These are phyloP conservation scores for Alternaria ventricosa DNA, from an alignment of 2,329 filamentous ascomycete species.

Conservation along the genomic window DNA sequence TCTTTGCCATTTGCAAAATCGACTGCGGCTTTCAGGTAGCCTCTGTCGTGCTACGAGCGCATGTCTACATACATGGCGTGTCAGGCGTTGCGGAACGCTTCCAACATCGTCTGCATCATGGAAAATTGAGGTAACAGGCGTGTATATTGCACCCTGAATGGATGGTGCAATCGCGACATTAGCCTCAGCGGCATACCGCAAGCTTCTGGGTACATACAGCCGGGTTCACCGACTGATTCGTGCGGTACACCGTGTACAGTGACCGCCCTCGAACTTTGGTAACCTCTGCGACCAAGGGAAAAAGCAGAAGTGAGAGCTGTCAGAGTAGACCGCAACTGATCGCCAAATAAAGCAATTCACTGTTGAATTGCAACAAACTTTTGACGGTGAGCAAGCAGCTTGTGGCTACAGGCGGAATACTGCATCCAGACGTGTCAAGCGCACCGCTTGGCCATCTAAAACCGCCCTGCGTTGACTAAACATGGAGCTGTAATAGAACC, in stretches of 20 bases:
- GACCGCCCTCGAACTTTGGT: conserved; percentile 1
- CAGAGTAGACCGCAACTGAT: conserved; percentile 23
- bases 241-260: conserved; percentile 10
- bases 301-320: conserved; percentile 13
- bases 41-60: conserved; percentile 5
- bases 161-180: conserved; percentile 12
- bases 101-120: conserved; percentile 11
- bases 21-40: conserved; percentile 18
- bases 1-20: conserved; percentile 7
- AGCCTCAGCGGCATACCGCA: conserved; percentile 9
- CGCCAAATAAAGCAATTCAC: conserved; percentile 13
- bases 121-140: conserved; percentile 1
- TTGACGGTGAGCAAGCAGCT: not conserved
- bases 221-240: not conserved
- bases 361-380: conserved; percentile 6
- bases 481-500: conserved; percentile 19
- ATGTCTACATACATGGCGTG: conserved; percentile 2
- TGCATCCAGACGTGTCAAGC: conserved; percentile 8
- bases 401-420: not conserved
- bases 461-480: conserved; percentile 1
- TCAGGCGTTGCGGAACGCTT: conserved; percentile 6
- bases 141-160: conserved; percentile 12
- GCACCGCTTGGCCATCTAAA: not conserved
- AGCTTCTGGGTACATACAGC: not conserved
- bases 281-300: conserved; percentile 4